phyloP scores from a whole-genome alignment of 768 basidiomycete species.

The Phanerochaete sordida region DNA sequence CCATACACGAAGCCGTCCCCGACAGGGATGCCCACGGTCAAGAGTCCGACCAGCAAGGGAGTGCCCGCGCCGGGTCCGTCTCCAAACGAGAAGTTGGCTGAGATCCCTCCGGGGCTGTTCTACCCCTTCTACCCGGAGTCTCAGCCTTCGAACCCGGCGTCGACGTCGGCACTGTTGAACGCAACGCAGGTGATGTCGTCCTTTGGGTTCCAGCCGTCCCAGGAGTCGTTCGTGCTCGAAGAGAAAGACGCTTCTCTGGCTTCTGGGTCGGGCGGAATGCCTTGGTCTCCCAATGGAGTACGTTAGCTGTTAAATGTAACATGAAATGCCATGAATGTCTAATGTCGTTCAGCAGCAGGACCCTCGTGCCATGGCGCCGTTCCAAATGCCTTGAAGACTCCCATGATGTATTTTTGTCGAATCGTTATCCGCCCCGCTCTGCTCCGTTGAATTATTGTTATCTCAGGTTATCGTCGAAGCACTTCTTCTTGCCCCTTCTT shows the following conservation, averaged over 20 bases:
- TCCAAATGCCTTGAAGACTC: neutral
- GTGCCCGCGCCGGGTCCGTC: slow-evolving; percentile 4
- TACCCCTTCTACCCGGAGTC: slow-evolving; percentile 76
- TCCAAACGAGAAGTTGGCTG: slow-evolving; percentile 43
- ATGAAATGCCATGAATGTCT: neutral
- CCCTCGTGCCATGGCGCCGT: slow-evolving; percentile 8
- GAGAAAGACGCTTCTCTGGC: slow-evolving; percentile 43
- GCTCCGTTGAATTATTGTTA: slow-evolving; percentile 2
- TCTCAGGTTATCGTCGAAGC: neutral
- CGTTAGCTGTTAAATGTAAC: neutral
- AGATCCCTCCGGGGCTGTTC: slow-evolving; percentile 67
- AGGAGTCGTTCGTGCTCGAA: slow-evolving; percentile 67
- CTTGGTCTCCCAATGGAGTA: slow-evolving; percentile 34
- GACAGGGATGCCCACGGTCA: slow-evolving; percentile 5
- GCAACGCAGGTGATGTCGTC: slow-evolving; percentile 53
- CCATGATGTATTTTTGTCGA: neutral
- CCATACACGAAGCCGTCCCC: slow-evolving; percentile 27
- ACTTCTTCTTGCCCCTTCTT: neutral
- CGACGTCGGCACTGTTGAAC: slow-evolving; percentile 27
- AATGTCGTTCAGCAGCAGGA: slow-evolving; percentile 10
- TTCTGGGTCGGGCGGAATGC: slow-evolving; percentile 18
- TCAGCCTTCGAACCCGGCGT: slow-evolving; percentile 15
- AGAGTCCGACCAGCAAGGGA: slow-evolving; percentile 11
- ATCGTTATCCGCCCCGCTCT: neutral
- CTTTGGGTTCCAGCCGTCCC: slow-evolving; percentile 51